A percentile compares a stretch with the other conserved stretches of the same genome.
Conservation (phyloP, 2,329 filamentous ascomycete species). For the Sclerotinia trifoliorum region DNA sequence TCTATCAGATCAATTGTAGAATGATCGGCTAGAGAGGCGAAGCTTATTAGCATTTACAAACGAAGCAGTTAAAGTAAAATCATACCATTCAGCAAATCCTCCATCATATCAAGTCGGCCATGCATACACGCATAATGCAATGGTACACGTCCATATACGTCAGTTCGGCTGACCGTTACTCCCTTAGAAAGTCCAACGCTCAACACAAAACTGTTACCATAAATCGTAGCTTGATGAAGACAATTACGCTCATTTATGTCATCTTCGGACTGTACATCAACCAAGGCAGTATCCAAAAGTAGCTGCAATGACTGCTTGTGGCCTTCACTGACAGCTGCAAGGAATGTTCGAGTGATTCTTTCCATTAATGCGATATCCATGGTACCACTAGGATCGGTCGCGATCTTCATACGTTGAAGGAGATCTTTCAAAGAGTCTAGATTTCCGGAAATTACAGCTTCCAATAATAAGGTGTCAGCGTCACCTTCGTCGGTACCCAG, state of each 20-base stretch:
- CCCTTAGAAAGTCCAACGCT: slow-evolving; percentile 69
- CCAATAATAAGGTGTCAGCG: slow-evolving; percentile 81
- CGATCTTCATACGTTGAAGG: slow-evolving; percentile 65
- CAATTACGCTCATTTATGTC: slow-evolving; percentile 98
- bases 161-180: slow-evolving; percentile 75
- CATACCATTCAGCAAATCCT: slow-evolving; percentile 65
- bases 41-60: slow-evolving; percentile 1
- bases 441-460: slow-evolving; percentile 82
- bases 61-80: neutral
- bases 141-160: slow-evolving; percentile 92
- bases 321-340: slow-evolving; percentile 84
- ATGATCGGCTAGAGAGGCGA: slow-evolving; percentile 54
- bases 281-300: slow-evolving; percentile 75
- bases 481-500: slow-evolving; percentile 83
- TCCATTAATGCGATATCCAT: slow-evolving; percentile 61
- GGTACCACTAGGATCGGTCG: slow-evolving; percentile 56
- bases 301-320: slow-evolving; percentile 72
- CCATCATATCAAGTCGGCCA: slow-evolving; percentile 80
- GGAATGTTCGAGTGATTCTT: slow-evolving; percentile 83
- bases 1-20: slow-evolving; percentile 84
- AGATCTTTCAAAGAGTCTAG: slow-evolving; percentile 75
- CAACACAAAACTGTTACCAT: slow-evolving; percentile 78
- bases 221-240: slow-evolving; percentile 94
- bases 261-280: slow-evolving; percentile 91
- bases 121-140: slow-evolving; percentile 97